Base-by-base conservation (phyloP, 106 monocot genomes). In the Platanthera zijinensis region DNA sequence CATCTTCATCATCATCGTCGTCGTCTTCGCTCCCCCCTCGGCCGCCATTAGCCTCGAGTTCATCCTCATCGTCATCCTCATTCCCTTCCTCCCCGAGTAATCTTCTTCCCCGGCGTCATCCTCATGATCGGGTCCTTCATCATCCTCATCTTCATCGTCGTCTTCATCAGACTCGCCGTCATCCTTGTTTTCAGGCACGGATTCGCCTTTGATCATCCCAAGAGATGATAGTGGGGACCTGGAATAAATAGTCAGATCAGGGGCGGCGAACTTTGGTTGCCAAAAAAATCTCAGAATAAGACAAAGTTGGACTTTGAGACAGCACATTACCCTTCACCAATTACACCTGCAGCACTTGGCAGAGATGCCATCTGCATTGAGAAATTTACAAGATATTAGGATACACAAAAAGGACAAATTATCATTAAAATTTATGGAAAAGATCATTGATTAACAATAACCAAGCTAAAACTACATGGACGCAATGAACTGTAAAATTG, bases 111-210 rank as follows among this genome's bases (percentile, higher is more conserved):
- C 70, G 6, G 6, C 48, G 48, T 71, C 70, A 48, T 48, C 70
- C 48, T 71, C 70, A 4, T 71, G 48, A 48, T 71, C 70, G 15
- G 48, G 13, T 70, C 25, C 25, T 39, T 48, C 7, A 39, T 69
- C 68, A 39, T 39, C 68, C 10, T 69, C 68, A 18, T 69, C 69
- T 2, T 47, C 69, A 45, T 69, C 69, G 48, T 71, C 70, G 6
- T 71, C 70, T 11, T 71, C 70, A 48, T 71, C 70, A 5, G 70
- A 71, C n/a, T 48, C 70, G 1, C 70, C 70, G 18, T 71, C 70
- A n/a, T 71, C 70, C 70, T 71, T 71, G 70, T 71, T 71, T n/a
- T 71, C 70, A 1, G 70, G 70, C 70, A 71, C 48, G 15, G 70
- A 48, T 49, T 71, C 70, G 48, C n/a, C 48, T 71, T 48, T 71